phyloP scores from a whole-genome alignment of 495 filamentous ascomycete genomes.

The Rhypophila decipiens region DNA sequence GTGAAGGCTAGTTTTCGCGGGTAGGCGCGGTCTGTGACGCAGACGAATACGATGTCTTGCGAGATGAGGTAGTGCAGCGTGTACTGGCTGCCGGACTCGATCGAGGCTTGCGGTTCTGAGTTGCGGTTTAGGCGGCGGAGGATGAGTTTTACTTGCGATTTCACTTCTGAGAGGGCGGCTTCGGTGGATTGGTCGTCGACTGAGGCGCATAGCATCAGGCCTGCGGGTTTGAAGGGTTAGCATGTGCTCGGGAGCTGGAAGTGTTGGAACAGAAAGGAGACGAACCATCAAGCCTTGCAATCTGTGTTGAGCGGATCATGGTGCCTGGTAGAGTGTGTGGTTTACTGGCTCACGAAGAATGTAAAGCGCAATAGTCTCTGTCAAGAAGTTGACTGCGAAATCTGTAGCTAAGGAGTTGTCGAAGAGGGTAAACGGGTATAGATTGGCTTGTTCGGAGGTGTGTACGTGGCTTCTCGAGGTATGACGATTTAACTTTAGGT shows the following conservation, averaged over 20 bases:
- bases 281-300: slow-evolving; percentile 86
- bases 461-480: slow-evolving; percentile 3
- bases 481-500: background rate
- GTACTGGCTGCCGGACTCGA: slow-evolving; percentile 68
- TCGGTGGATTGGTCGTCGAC: slow-evolving; percentile 77
- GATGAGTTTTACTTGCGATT: slow-evolving; percentile 83
- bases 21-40: slow-evolving; percentile 88
- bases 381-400: background rate
- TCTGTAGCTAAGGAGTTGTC: no score
- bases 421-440: no score
- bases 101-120: slow-evolving; percentile 83
- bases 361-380: background rate
- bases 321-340: no score
- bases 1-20: slow-evolving; percentile 98
- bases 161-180: slow-evolving; percentile 76
- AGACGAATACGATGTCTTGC: slow-evolving; percentile 77
- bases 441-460: background rate
- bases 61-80: slow-evolving; percentile 87
- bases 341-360: no score
- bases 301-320: slow-evolving; percentile 96
- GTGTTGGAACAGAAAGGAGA: background rate
- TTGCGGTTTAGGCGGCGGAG: slow-evolving; percentile 79
- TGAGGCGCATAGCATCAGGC: slow-evolving; percentile 89
- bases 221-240: slow-evolving; percentile 33
- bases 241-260: background rate